Evolutionary conservation across 2,329 filamentous ascomycete species (phyloP).

Genomic region (Emericellopsis atlantica): DNA sequence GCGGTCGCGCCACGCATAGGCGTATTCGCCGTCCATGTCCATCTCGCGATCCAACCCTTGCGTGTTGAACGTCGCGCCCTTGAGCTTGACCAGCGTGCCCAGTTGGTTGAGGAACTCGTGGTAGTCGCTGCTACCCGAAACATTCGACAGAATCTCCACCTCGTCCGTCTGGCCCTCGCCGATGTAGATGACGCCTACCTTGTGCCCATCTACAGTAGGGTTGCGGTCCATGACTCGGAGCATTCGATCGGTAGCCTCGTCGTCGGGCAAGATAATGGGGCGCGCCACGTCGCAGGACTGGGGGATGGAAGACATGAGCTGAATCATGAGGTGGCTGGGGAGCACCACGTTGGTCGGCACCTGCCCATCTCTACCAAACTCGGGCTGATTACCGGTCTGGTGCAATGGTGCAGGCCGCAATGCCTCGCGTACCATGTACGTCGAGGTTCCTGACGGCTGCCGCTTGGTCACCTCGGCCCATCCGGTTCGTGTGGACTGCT

Average conservation of each 20-base stretch:
- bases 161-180: constrained; percentile 77
- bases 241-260: constrained; percentile 59
- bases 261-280: constrained; percentile 60
- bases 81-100: constrained; percentile 68
- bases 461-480: constrained; percentile 61
- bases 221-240: constrained; percentile 76
- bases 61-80: constrained; percentile 79
- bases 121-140: constrained; percentile 78
- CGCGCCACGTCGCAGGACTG: constrained; percentile 46
- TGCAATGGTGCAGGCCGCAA: constrained; percentile 45
- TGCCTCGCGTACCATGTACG: constrained; percentile 46
- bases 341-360: constrained; percentile 47
- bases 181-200: constrained; percentile 89
- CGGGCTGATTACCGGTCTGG: constrained; percentile 34
- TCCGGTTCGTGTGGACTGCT: constrained; percentile 53
- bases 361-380: constrained; percentile 35
- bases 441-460: constrained; percentile 56
- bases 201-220: constrained; percentile 87
- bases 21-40: constrained; percentile 73
- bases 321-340: constrained; percentile 63
- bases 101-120: constrained; percentile 72
- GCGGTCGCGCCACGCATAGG: constrained; percentile 88
- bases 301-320: constrained; percentile 51
- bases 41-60: constrained; percentile 74
- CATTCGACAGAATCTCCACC: constrained; percentile 74